These are phyloP conservation scores for Linnemannia zychae DNA, from an alignment of 192 early-diverging fungal genomes.

Conservation along the genomic window DNA sequence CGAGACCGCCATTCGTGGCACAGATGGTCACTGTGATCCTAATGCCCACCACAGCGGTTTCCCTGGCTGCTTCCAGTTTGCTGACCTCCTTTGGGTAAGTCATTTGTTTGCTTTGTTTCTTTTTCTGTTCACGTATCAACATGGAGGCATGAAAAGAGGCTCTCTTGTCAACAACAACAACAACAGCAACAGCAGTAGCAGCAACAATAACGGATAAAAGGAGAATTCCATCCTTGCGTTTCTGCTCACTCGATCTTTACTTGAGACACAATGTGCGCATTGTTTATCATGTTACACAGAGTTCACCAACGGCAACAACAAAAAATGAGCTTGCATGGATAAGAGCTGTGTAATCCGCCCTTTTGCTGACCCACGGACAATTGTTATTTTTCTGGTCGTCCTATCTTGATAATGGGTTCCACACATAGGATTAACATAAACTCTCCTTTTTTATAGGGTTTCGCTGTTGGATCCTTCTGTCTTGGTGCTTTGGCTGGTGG, in stretches of 20 bases:
- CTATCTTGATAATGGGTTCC: conserved; percentile 6
- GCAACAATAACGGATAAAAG: too few species aligned
- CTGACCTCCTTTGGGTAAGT: conserved; percentile 51
- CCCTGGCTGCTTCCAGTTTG: conserved; percentile 34
- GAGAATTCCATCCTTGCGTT: too few species aligned
- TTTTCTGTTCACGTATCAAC: neutral
- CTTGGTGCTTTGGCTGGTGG: conserved; percentile 72
- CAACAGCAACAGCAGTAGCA: neutral
- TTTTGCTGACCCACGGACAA: neutral
- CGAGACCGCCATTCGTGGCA: conserved; percentile 54
- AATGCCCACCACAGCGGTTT: conserved; percentile 15
- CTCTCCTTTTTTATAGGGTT: conserved; percentile 48
- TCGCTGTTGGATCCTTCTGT: conserved; percentile 60
- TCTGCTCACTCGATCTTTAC: neutral
- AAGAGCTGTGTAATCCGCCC: neutral
- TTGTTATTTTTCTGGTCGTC: neutral
- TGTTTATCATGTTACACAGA: conserved; percentile 9
- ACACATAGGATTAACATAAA: neutral
- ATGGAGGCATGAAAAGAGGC: neutral
- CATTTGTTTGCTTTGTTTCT: neutral
- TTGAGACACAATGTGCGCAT: neutral
- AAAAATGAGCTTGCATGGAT: neutral
- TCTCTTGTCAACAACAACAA: neutral
- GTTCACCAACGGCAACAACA: neutral
- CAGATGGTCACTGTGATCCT: conserved; percentile 20